Conservation (phyloP, 495 filamentous ascomycete species). For the Trypethelium eluteriae region DNA sequence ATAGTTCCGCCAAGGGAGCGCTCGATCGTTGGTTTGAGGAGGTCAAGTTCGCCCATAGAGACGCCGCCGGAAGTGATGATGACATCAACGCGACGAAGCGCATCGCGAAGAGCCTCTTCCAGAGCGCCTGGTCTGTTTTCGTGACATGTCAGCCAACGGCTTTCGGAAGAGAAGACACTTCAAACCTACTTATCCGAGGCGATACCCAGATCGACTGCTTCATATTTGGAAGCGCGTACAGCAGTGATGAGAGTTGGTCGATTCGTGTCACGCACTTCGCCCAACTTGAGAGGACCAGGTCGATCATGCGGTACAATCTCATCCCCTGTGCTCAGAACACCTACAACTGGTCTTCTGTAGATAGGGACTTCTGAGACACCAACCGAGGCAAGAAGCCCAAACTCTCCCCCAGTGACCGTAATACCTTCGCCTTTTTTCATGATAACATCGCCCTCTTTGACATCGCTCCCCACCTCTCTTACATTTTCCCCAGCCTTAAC, state of each 20-base stretch:
- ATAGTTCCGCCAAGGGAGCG: constrained; percentile 83
- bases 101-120: constrained; percentile 65
- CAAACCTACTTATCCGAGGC: constrained; percentile 58
- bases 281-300: constrained; percentile 54
- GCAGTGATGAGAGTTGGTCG: constrained; percentile 76
- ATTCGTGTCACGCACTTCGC: constrained; percentile 91
- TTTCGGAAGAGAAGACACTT: not conserved
- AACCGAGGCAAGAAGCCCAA: constrained; percentile 80
- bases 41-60: constrained; percentile 95
- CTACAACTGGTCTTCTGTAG: constrained; percentile 70
- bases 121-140: constrained; percentile 52
- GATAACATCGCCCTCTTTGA: constrained; percentile 58
- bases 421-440: constrained; percentile 69
- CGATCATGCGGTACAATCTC: constrained; percentile 77
- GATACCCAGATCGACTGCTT: constrained; percentile 80
- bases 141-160: constrained; percentile 8
- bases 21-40: constrained; percentile 96
- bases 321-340: constrained; percentile 89
- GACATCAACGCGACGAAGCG: constrained; percentile 66
- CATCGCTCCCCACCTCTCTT: constrained; percentile 83
- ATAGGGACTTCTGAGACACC: constrained; percentile 65
- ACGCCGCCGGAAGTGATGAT: constrained; percentile 91
- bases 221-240: constrained; percentile 65
- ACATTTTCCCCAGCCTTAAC: constrained; percentile 78
- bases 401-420: constrained; percentile 77